A percentile compares a stretch with the other conserved stretches of the same genome.
These are phyloP conservation scores for Rhizopus arrhizus DNA, from an alignment of 371 early-diverging fungal genomes.

Conservation along the genomic window DNA sequence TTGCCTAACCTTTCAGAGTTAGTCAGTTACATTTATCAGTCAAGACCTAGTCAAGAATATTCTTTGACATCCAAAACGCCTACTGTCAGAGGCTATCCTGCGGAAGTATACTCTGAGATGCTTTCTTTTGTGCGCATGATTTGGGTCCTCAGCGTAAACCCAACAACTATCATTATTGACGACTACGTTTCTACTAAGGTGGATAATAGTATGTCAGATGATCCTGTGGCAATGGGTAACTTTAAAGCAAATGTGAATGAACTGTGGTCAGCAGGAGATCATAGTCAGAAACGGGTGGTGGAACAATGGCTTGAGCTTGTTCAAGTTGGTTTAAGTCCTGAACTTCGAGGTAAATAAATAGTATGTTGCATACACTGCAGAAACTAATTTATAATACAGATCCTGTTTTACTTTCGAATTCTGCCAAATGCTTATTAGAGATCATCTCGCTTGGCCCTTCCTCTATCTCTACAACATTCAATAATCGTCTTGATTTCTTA, in stretches of 20 bases:
- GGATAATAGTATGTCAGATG: slow-evolving; percentile 55
- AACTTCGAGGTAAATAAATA: slow-evolving; percentile 38
- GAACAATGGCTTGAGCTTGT: slow-evolving; percentile 57
- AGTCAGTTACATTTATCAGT: slow-evolving; percentile 40
- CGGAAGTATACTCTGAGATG: slow-evolving; percentile 63
- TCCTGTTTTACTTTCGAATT: slow-evolving; percentile 62
- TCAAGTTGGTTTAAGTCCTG: slow-evolving; percentile 51
- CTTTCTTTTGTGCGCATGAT: slow-evolving; percentile 59
- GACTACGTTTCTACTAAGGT: slow-evolving; percentile 57
- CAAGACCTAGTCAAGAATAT: slow-evolving; percentile 42
- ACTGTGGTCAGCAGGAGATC: slow-evolving; percentile 49
- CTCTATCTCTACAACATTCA: slow-evolving; percentile 60
- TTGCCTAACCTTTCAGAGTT: slow-evolving; percentile 56
- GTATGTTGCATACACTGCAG: not conserved
- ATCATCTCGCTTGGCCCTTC: slow-evolving; percentile 74
- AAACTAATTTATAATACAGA: slow-evolving; percentile 30
- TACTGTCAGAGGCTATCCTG: slow-evolving; percentile 51
- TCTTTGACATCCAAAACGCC: slow-evolving; percentile 40
- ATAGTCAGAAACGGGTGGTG: slow-evolving; percentile 39
- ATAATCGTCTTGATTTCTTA: slow-evolving; percentile 62
- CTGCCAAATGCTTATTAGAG: slow-evolving; percentile 72
- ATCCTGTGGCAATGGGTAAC: slow-evolving; percentile 46
- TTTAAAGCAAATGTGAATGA: slow-evolving; percentile 38
- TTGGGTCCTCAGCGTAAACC: slow-evolving; percentile 59
- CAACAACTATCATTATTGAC: slow-evolving; percentile 52